A percentile compares a stretch with the other conserved stretches of the same genome.
Conservation (phyloP, 2,329 filamentous ascomycete genomes). For the Talaromyces rugulosus region DNA sequence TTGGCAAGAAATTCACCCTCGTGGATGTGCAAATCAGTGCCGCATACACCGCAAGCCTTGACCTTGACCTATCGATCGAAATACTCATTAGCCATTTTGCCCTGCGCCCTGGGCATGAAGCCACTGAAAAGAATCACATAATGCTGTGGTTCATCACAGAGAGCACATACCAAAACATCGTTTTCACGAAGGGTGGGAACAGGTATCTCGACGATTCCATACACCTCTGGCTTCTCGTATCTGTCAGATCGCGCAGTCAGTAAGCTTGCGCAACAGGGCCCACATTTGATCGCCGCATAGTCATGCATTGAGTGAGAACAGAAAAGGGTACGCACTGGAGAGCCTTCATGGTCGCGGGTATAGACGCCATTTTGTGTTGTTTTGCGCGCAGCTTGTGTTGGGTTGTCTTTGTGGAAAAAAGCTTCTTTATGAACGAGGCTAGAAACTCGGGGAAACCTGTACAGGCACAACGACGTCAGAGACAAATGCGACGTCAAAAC, state of each 20-base stretch:
- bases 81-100: background rate
- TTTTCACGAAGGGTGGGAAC: conserved; percentile 58
- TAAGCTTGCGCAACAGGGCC: background rate
- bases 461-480: background rate
- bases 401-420: background rate
- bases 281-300: background rate
- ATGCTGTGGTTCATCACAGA: background rate
- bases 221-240: conserved; percentile 61
- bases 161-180: conserved; percentile 49
- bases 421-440: background rate
- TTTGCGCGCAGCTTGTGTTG: background rate
- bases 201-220: conserved; percentile 58
- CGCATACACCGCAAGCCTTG: conserved; percentile 63
- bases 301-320: background rate
- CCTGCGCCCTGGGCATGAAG: background rate
- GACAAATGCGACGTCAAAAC: background rate
- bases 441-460: background rate
- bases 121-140: background rate
- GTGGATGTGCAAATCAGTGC: conserved; percentile 53
- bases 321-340: conserved; percentile 47
- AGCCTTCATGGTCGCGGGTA: conserved; percentile 59
- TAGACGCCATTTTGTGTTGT: conserved; percentile 17
- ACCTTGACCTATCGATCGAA: conserved; percentile 52
- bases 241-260: conserved; percentile 20
- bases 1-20: conserved; percentile 63